phyloP scores from a whole-genome alignment of 2,329 filamentous ascomycete genomes.

The Colletotrichum sp. region DNA sequence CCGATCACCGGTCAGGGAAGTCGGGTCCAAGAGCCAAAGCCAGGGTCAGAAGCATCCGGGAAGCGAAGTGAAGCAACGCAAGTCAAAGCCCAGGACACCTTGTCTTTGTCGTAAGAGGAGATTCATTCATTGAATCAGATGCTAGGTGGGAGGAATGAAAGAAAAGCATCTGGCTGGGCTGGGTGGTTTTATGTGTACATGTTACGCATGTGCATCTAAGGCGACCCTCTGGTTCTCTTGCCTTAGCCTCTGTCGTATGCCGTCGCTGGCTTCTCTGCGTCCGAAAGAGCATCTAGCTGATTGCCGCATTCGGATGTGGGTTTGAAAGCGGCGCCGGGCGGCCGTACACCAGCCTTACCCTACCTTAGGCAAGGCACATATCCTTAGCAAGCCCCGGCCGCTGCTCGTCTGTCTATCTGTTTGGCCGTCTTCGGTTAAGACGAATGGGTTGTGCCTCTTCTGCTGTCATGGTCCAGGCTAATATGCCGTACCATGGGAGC shows the following conservation, averaged over 20 bases:
- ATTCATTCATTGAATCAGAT: constrained; percentile 10
- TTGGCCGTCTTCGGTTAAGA: constrained; percentile 21
- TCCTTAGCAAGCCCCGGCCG: not conserved
- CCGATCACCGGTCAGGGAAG: not conserved
- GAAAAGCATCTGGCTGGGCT: constrained; percentile 17
- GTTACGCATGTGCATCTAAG: constrained; percentile 16
- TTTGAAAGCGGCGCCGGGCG: constrained; percentile 20
- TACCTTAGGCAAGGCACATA: not conserved
- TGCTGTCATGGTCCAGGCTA: not conserved
- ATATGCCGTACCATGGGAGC: not conserved
- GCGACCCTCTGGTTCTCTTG: not conserved
- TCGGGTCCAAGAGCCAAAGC: not conserved
- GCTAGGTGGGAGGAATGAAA: constrained; percentile 16
- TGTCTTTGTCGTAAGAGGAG: constrained; percentile 7
- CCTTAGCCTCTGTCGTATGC: constrained; percentile 14
- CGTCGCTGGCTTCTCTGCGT: constrained; percentile 21
- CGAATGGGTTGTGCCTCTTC: constrained; percentile 1
- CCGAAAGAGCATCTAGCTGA: constrained; percentile 24
- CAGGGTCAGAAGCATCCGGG: not conserved
- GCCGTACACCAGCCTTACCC: constrained; percentile 3
- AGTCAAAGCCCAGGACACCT: constrained; percentile 3
- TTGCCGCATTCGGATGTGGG: constrained; percentile 23
- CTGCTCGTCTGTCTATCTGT: not conserved
- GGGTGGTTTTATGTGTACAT: constrained; percentile 22
- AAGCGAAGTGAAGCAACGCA: not conserved